Evolutionary conservation across 352 stramenopile species (phyloP), one percentile per base, ranked within the genome.

Genomic region (Phytophthora citrophthora): DNA sequence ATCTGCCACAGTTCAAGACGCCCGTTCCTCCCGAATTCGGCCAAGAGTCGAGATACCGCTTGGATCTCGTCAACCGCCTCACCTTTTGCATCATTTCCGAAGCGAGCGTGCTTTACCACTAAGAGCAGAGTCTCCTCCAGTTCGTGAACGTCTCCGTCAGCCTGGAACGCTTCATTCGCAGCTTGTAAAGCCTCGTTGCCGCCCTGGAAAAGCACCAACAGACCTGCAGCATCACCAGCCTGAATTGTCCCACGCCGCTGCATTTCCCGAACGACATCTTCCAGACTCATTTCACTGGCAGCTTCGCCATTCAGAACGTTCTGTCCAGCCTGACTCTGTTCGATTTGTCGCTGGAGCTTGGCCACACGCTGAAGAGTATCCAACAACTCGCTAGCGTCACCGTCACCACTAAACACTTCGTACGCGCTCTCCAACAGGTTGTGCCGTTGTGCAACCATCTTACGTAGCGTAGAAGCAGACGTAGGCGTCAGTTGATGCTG

Each of bases 71-170:
- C 74, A 41, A 62, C 23, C 1, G 56, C 16, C 4, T 59, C 24
- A 7, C 11, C 16, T 3, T 63, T 49, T 3, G 36, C 36, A 16
- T 70, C 61, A 5, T 60, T 61, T 13, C 76, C 80, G 63, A 93
- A 90, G 26, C 81, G 77, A 0, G 86, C 86, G 49, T 94, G 86
- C 55, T 94, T 94, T 18, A 94, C 83, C 13, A 94, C 81, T 5
- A 94, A 51, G n/a, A 91, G 59, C 51, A 94, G 44, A 18, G 86
- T 94, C 46, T 94, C 86, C 18, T 92, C 81, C 4, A 94, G 65
- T 46, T 94, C 86, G 23, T 83, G 83, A 10, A 91, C 73, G 41
- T 94, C 86, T 11, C 77, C 74, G 44, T 94, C 86, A 2, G 79
- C 77, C 26, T 85, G 77, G 56, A 91, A 94, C 0, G 81, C 86